Evolutionary conservation across 1,284 basidiomycete genomes (phyloP).

Genomic region (Ustilago trichophora): DNA sequence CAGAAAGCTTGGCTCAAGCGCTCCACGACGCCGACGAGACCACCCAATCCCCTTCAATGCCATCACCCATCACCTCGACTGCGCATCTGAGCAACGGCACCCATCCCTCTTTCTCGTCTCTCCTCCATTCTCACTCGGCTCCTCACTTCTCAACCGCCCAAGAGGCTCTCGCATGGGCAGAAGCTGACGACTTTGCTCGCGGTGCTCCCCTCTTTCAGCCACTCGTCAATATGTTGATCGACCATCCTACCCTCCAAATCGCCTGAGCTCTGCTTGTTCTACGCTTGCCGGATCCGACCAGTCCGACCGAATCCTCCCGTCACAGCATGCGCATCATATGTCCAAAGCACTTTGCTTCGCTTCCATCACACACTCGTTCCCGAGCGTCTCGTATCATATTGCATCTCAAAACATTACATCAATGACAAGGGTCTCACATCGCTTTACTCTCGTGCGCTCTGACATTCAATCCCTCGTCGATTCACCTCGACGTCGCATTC

Average conservation of each 20-base stretch:
- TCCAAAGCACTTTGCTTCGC: too few relatives aligned
- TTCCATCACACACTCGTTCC: too few relatives aligned
- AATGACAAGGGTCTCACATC: too few relatives aligned
- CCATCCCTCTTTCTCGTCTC: constrained; percentile 8
- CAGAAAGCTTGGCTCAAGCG: constrained; percentile 39
- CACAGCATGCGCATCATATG: too few relatives aligned
- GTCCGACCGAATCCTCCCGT: too few relatives aligned
- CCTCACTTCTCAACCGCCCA: not conserved
- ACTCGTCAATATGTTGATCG: constrained; percentile 39
- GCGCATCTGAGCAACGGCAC: not conserved
- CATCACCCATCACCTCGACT: constrained; percentile 6
- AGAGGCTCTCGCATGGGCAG: constrained; percentile 37
- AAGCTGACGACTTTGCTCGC: constrained; percentile 50
- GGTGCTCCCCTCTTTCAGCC: constrained; percentile 47
- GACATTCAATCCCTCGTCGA: too few relatives aligned
- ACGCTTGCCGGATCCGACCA: too few relatives aligned
- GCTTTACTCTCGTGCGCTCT: too few relatives aligned
- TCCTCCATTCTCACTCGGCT: not conserved
- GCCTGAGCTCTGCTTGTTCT: too few relatives aligned
- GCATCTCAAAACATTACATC: too few relatives aligned
- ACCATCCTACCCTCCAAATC: constrained; percentile 18
- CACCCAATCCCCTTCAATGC: not conserved
- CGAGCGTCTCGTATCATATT: too few relatives aligned
- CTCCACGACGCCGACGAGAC: constrained; percentile 28
- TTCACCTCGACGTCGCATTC: too few relatives aligned